Evolutionary conservation across 495 filamentous ascomycete genomes (phyloP), one percentile per base, ranked within the genome.

Genomic region (Lindgomyces ingoldianus): DNA sequence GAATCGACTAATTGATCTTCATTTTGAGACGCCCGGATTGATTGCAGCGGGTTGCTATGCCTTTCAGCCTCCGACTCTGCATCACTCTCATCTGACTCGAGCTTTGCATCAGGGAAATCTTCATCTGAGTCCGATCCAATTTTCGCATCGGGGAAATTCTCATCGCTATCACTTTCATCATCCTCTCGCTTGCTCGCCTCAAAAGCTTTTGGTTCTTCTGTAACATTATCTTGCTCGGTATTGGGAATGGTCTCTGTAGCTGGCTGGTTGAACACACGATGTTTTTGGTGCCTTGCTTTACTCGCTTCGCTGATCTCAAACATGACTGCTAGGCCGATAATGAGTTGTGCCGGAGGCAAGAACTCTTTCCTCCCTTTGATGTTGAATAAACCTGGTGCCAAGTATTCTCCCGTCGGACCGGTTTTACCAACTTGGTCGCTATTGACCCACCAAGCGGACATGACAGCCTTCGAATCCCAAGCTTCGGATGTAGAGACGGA

Each of bases 391-490:
- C 94, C 94, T 4, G 82, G 78, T 4, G 84, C 81, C 12, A 98
- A 73, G 59, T 89, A 91, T 57, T 92, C 95, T n/a, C 93, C 93
- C 1, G 81, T 82, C 0, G 84, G 79, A 0, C 86, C 85, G 42
- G 83, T 89, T 76, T 97, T 97, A 1, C 90, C 89, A 0, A 98
- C 90, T 71, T 98, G 93, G 58, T 90, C 85, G 12, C 89, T 87
- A 50, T 86, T 82, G 0, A 91, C 92, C 94, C 94, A 98, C 86
- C 89, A 98, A 14, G 93, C 92, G 6, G 88, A 86, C 91, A 97
- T 95, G 10, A 89, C 85, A 4, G 91, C 92, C 76, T 98, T 98
- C 0, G 90, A 93, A 52, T 97, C 94, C 94, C 94, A 98, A 1
- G 92, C 93, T 48, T 74, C 87, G 0, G 91, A 96, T 29, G 89